These are phyloP conservation scores for Theileria equi DNA, from an alignment of 169 alveolate genomes.

Conservation along the genomic window DNA sequence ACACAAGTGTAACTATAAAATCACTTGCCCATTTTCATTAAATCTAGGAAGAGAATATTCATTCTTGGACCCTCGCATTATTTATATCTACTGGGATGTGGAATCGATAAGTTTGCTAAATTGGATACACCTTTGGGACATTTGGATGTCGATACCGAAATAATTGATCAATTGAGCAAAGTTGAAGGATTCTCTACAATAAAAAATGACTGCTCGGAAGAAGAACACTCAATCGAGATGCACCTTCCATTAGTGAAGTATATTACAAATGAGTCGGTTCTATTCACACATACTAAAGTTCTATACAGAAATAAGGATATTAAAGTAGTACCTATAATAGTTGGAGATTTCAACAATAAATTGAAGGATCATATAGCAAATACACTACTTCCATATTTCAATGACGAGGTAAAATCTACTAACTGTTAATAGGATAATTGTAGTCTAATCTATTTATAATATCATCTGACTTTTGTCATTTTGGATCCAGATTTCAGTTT, in stretches of 20 bases:
- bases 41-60: constrained; percentile 79
- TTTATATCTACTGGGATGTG: constrained; percentile 83
- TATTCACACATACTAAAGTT: neutral
- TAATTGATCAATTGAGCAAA: constrained; percentile 19
- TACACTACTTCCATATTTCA: constrained; percentile 79
- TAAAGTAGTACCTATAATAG: constrained; percentile 81
- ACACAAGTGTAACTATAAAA: neutral
- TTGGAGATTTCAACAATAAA: constrained; percentile 69
- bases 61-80: constrained; percentile 94
- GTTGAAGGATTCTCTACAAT: constrained; percentile 60
- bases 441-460: constrained; percentile 78
- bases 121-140: constrained; percentile 91
- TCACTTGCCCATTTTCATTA: neutral
- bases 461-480: constrained; percentile 92
- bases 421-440: too few relatives aligned
- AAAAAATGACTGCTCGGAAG: constrained; percentile 74
- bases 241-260: constrained; percentile 82
- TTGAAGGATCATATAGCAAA: constrained; percentile 62
- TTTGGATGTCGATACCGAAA: constrained; percentile 76
- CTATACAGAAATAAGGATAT: constrained; percentile 34
- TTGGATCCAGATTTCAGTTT: constrained; percentile 79
- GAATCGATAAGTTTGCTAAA: constrained; percentile 63
- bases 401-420: constrained; percentile 63
- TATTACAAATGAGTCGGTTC: constrained; percentile 63
- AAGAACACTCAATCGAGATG: constrained; percentile 90